Conservation (phyloP, 2,329 filamentous ascomycete genomes). For the Phaeosphaeriaceae sp. region DNA sequence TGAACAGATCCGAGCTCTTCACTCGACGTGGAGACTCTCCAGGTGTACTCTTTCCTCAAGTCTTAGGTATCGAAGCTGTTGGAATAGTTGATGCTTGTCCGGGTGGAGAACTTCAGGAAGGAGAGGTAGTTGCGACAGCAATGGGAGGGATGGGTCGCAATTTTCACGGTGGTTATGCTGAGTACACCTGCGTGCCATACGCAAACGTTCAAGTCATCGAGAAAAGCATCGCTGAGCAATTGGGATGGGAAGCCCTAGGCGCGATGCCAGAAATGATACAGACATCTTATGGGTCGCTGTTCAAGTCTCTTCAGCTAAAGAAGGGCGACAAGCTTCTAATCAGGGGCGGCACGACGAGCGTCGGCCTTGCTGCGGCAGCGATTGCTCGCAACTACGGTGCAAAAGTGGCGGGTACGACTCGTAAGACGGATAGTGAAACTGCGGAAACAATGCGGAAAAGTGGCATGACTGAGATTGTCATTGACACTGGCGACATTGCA, state of each 20-base stretch:
- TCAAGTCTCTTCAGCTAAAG: slow-evolving; percentile 48
- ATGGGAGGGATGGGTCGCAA: slow-evolving; percentile 59
- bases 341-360: slow-evolving; percentile 60
- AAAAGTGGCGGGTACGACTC: background rate
- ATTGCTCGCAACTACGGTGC: slow-evolving; percentile 4
- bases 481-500: slow-evolving; percentile 35
- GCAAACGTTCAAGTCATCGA: slow-evolving; percentile 9
- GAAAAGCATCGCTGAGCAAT: background rate
- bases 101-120: slow-evolving; percentile 46
- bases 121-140: slow-evolving; percentile 54
- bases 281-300: slow-evolving; percentile 56
- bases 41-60: slow-evolving; percentile 6
- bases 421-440: slow-evolving; percentile 3
- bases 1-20: slow-evolving; percentile 57
- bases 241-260: slow-evolving; percentile 54
- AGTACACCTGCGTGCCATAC: slow-evolving; percentile 56
- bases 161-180: slow-evolving; percentile 59
- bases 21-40: slow-evolving; percentile 55
- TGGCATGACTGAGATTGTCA: slow-evolving; percentile 53
- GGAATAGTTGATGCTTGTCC: slow-evolving; percentile 51
- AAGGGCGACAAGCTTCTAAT: slow-evolving; percentile 55
- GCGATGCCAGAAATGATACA: slow-evolving; percentile 61
- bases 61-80: slow-evolving; percentile 57
- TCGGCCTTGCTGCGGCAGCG: slow-evolving; percentile 7
- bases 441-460: slow-evolving; percentile 52